Evolutionary conservation across 768 basidiomycete species (phyloP).

Genomic region (Baorangia bicolor): DNA sequence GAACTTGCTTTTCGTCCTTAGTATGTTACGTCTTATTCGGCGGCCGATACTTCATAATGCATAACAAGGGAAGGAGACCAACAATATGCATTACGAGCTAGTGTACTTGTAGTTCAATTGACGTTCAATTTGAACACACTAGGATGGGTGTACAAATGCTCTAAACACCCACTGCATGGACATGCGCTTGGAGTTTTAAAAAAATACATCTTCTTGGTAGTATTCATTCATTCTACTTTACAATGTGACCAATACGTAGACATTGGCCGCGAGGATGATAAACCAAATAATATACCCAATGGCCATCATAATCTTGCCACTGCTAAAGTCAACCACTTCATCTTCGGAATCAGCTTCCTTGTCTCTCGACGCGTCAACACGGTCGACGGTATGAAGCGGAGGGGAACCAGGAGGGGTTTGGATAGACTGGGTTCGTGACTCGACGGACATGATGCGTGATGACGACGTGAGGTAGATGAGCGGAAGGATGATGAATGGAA

Average conservation of each 20-base stretch:
- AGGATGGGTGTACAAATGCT: background rate
- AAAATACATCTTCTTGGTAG: background rate
- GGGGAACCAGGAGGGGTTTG: background rate
- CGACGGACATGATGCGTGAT: constrained; percentile 68
- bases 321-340: constrained; percentile 61
- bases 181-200: background rate
- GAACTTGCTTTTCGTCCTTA: background rate
- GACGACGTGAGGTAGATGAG: constrained; percentile 71
- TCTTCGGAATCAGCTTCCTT: constrained; percentile 25
- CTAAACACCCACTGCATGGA: background rate
- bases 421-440: constrained; percentile 6
- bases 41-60: too few relatives aligned
- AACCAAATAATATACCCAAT: constrained; percentile 63
- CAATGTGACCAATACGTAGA: constrained; percentile 70
- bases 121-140: background rate
- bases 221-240: background rate
- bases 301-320: constrained; percentile 46
- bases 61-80: too few relatives aligned
- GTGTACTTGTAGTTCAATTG: too few relatives aligned
- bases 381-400: background rate
- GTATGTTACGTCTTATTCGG: background rate
- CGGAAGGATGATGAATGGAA: constrained; percentile 85
- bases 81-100: too few relatives aligned
- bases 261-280: constrained; percentile 66
- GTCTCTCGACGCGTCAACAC: background rate